Evolutionary conservation across 2,329 filamentous ascomycete species (phyloP).

Genomic region (Aaosphaeria pasadenensis): DNA sequence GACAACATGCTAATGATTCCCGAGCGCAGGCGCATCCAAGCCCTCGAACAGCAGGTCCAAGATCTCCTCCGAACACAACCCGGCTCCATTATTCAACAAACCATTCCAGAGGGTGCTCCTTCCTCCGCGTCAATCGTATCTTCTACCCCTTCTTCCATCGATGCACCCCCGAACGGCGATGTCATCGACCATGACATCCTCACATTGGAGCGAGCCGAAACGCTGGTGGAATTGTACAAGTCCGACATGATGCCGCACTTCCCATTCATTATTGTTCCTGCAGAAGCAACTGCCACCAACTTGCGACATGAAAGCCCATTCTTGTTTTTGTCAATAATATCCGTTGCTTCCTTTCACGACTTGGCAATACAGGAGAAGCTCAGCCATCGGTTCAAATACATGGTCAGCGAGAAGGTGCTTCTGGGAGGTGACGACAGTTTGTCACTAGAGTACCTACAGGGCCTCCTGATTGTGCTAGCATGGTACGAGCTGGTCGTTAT

Average conservation of each 20-base stretch:
- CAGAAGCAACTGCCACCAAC: slow-evolving; percentile 15
- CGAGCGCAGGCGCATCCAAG: slow-evolving; percentile 29
- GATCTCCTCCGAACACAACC: slow-evolving; percentile 21
- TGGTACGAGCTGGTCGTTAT: slow-evolving; percentile 14
- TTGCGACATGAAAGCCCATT: slow-evolving; percentile 29
- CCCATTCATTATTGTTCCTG: slow-evolving; percentile 34
- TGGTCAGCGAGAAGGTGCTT: slow-evolving; percentile 26
- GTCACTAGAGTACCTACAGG: slow-evolving; percentile 26
- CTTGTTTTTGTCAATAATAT: slow-evolving; percentile 25
- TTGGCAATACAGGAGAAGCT: slow-evolving; percentile 32
- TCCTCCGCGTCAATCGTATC: slow-evolving; percentile 6
- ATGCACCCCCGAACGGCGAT: slow-evolving; percentile 11
- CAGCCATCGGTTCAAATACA: slow-evolving; percentile 26
- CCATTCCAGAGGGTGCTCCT: slow-evolving; percentile 14
- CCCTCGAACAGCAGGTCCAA: slow-evolving; percentile 35
- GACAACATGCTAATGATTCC: not conserved
- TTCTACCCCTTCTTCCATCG: slow-evolving; percentile 1
- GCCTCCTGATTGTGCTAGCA: slow-evolving; percentile 23
- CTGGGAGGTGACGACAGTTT: slow-evolving; percentile 26
- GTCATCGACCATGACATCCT: slow-evolving; percentile 27
- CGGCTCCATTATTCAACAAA: slow-evolving; percentile 15
- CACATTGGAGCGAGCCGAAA: slow-evolving; percentile 21
- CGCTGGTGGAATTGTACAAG: slow-evolving; percentile 30
- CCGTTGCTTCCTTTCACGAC: slow-evolving; percentile 30
- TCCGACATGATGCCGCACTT: slow-evolving; percentile 37